Base-by-base conservation (phyloP, 148 eudicot genomes). In the Hydrangea macrophylla region DNA sequence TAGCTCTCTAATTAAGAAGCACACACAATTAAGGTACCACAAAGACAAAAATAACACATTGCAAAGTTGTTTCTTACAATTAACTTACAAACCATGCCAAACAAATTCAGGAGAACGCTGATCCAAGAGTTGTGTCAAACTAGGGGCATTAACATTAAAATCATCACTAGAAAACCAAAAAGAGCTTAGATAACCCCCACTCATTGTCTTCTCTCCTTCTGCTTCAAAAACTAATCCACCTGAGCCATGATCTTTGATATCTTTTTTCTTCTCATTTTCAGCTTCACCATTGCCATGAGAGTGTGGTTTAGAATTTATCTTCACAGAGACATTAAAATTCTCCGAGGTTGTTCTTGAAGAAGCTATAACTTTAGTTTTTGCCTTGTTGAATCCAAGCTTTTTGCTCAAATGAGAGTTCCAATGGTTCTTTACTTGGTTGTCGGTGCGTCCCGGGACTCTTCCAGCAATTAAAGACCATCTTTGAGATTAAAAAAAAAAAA, bases 391-490 rank as follows among this genome's bases (percentile, higher is more conserved):
- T 6, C 56, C 56, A 39, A 45, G 37, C 68, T 48, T 64, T 27
- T 64, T 64, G 39, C 68, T 64, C 68, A 64, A 64, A 64, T 62
- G 53, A 62, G 66, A 37, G 66, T 62, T 62, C 66, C 53, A 62
- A 1, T 64, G 68, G 36, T 63, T 63, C 32, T 64, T 64, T 10
- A 64, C 56, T 48, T 64, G 68, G 39, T 64, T 64, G 27, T 64
- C 68, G 0, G 57, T 64, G 7, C 68, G 15, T n/a, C 68, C 57
- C 0, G 68, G 68, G 26, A 64, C 56, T 45, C 68, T 55, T 2
- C 68, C 68, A 4, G 68, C 56, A 28, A 64, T 64, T 30, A 64
- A 64, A 4, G 68, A 45, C 68, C 68, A 64, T 39, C 68, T 64
- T n/a, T n/a, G 36, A 60, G 28, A 60, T 60, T n/a, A n/a, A n/a